Base-by-base conservation (phyloP, 768 basidiomycete genomes). In the Leccinum pellstonianum region DNA sequence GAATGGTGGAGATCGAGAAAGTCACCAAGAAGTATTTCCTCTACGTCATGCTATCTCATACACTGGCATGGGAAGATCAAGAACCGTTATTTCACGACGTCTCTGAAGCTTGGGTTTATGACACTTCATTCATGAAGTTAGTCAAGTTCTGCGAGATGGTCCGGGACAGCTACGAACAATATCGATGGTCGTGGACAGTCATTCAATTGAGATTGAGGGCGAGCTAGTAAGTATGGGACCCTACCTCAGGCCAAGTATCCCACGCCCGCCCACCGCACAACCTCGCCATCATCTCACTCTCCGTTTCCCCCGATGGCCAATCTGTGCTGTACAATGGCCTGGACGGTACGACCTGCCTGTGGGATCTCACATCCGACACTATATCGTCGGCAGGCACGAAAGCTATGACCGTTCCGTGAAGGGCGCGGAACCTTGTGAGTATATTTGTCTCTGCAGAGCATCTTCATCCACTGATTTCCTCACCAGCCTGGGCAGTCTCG, bases 261-360 rank as follows among this genome's bases (percentile, higher is more conserved):
- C 77, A 77, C 11, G 77, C 86, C 37, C 84, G 86, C n/a, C 75
- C 84, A 38, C 80, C 88, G n/a, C 91, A 96, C 75, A 86, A 91
- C 7, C 86, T 96, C 19, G 94, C 91, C 3, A 84, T 94, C 63
- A 84, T 92, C 17, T 93, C 93, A 5, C 75, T 96, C 35, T 92
- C 91, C 17, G 84, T 84, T 8, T 82, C 86, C 19, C 80, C 82
- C 0, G 80, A 85, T 52, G 95, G 91, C 8, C 78, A 76, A 51
- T 76, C 75, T 27, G 92, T 85, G 0, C 72, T 97, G 49, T 89
- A 86, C 65, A 93, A 93, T 66, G 88, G 88, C 56, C 78, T 95
- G 19, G 94, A 96, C 66, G 95, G 95, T 1, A 82, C 88, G 31
- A 93, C 92, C 0, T 81, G 77, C 52, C 75, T 95, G 25, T 88